These are phyloP conservation scores for Malbranchea zuffiana DNA, from an alignment of 2,329 filamentous ascomycete species.

Conservation along the genomic window DNA sequence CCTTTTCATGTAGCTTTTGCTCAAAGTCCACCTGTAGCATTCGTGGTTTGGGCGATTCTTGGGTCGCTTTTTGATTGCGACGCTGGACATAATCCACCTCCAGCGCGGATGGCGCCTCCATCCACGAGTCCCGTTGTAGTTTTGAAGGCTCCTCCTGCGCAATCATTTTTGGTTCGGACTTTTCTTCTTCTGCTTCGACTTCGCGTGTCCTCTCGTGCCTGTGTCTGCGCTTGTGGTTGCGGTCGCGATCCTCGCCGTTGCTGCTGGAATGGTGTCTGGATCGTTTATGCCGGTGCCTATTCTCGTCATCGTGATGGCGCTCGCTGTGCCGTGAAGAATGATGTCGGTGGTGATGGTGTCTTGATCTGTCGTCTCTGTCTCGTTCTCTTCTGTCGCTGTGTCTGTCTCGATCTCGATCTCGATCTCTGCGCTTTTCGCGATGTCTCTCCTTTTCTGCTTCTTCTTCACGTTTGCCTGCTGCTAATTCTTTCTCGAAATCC, in stretches of 20 bases:
- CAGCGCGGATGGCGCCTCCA: constrained; percentile 74
- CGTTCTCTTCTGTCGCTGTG: constrained; percentile 25
- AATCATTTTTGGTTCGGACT: constrained; percentile 15
- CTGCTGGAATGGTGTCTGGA: constrained; percentile 45
- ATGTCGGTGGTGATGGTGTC: constrained; percentile 33
- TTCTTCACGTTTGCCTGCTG: constrained; percentile 37
- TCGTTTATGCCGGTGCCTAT: constrained; percentile 52
- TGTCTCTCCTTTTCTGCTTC: constrained; percentile 26
- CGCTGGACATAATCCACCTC: constrained; percentile 63
- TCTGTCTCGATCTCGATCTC: constrained; percentile 29
- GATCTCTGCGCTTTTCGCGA: constrained; percentile 22
- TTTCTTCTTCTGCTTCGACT: constrained; percentile 25
- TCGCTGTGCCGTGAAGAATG: constrained; percentile 28
- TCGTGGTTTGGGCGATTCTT: constrained; percentile 30
- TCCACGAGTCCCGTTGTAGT: constrained; percentile 76
- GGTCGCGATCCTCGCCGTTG: constrained; percentile 39
- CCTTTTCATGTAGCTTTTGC: constrained; percentile 63
- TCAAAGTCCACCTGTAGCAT: constrained; percentile 49
- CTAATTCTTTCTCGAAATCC: constrained; percentile 70
- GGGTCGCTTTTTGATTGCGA: constrained; percentile 50
- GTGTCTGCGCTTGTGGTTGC: constrained; percentile 39
- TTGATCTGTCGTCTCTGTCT: constrained; percentile 20
- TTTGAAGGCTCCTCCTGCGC: constrained; percentile 37
- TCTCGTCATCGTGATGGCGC: constrained; percentile 40
- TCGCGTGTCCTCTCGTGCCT: constrained; percentile 31